Evolutionary conservation across 768 basidiomycete genomes (phyloP).

Genomic region (Russula virescens): DNA sequence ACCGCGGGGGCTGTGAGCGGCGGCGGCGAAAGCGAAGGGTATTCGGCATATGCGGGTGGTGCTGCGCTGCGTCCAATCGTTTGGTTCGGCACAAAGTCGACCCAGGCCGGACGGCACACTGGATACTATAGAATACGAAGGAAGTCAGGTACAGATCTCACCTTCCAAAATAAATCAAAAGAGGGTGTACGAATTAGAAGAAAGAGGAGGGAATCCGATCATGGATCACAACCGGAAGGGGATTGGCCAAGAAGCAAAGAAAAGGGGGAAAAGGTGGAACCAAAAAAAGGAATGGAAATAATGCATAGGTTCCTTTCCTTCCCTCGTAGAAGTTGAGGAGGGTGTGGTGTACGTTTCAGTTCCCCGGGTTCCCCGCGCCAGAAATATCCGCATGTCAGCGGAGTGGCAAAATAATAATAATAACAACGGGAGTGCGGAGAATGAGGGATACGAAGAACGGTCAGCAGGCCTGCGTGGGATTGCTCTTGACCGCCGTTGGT

Average conservation of each 20-base stretch:
- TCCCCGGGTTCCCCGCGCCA: slow-evolving; percentile 4
- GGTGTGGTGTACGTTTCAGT: neutral
- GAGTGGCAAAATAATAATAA: slow-evolving; percentile 1
- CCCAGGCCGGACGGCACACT: slow-evolving; percentile 53
- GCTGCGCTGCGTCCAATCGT: slow-evolving; percentile 3
- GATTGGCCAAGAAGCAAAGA: neutral
- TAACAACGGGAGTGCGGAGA: neutral
- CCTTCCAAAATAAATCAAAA: neutral
- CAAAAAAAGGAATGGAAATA: neutral
- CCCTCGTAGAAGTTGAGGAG: neutral
- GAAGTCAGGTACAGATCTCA: neutral
- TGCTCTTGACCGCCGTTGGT: neutral
- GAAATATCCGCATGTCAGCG: slow-evolving; percentile 11
- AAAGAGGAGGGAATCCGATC: neutral
- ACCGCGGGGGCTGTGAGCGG: slow-evolving; percentile 68
- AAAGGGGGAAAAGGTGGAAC: neutral
- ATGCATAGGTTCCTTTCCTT: neutral
- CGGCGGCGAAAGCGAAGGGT: slow-evolving; percentile 46
- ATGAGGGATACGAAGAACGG: neutral
- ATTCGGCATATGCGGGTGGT: slow-evolving; percentile 31
- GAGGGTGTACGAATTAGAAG: neutral
- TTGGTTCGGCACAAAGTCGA: slow-evolving; percentile 43
- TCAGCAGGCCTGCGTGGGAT: neutral
- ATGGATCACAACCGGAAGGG: neutral
- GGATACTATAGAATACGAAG: slow-evolving; percentile 45